phyloP scores from a whole-genome alignment of 1,139 yeast genomes.

The Fermentozyma sake region DNA sequence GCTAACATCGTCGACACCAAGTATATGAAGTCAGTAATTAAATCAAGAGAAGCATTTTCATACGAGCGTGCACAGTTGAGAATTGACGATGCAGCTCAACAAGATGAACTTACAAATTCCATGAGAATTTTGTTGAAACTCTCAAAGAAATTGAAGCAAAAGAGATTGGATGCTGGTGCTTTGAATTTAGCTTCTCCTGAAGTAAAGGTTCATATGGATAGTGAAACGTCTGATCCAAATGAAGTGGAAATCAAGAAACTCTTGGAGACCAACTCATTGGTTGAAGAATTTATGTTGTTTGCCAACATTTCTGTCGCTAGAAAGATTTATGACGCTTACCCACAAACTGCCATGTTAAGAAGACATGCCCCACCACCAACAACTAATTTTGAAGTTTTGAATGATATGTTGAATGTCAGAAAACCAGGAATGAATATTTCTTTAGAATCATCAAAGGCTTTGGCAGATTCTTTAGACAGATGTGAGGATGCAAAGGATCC shows the following conservation, averaged over 20 bases:
- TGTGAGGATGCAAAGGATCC: constrained; percentile 80
- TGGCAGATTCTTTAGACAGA: constrained; percentile 90
- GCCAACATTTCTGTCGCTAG: constrained; percentile 96
- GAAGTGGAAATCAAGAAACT: constrained; percentile 90
- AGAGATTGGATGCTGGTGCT: constrained; percentile 92
- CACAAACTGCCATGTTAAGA: constrained; percentile 97
- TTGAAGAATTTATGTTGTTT: constrained; percentile 96
- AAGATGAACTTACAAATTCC: constrained; percentile 82
- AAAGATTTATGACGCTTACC: constrained; percentile 86
- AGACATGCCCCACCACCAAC: constrained; percentile 97
- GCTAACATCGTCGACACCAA: constrained; percentile 82
- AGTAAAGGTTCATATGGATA: constrained; percentile 94
- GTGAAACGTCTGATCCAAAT: constrained; percentile 95
- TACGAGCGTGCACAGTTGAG: constrained; percentile 91
- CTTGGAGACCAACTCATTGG: constrained; percentile 88
- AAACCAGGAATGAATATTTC: constrained; percentile 72
- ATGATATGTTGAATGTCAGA: constrained; percentile 83
- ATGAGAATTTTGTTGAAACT: constrained; percentile 77
- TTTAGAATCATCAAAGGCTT: constrained; percentile 79
- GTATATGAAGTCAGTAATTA: constrained; percentile 84
- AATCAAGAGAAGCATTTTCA: constrained; percentile 91
- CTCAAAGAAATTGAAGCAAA: constrained; percentile 80
- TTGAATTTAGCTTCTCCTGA: constrained; percentile 96
- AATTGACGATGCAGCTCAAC: constrained; percentile 74
- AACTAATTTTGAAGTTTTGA: constrained; percentile 81